Conservation (phyloP, 768 basidiomycete genomes). For the Ramaria sp. region DNA sequence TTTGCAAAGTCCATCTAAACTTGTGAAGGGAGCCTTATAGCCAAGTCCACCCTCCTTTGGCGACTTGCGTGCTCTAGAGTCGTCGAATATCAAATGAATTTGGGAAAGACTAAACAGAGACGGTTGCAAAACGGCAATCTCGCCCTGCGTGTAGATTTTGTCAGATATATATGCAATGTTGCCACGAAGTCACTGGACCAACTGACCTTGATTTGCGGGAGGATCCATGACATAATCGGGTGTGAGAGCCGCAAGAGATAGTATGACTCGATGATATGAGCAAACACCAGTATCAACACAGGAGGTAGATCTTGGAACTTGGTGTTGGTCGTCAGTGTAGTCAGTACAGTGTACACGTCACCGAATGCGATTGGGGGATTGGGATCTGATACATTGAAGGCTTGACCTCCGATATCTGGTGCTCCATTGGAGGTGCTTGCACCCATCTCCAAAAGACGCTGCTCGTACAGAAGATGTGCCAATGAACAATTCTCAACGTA, state of each 20-base stretch:
- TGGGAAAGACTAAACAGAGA: constrained; percentile 42
- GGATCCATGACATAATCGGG: constrained; percentile 18
- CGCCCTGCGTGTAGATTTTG: constrained; percentile 19
- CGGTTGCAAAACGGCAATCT: constrained; percentile 47
- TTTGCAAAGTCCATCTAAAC: constrained; percentile 45
- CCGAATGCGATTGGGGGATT: constrained; percentile 53
- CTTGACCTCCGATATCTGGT: constrained; percentile 66
- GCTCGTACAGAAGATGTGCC: constrained; percentile 66
- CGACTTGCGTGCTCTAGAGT: constrained; percentile 48
- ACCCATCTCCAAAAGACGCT: constrained; percentile 46
- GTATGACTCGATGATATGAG: constrained; percentile 46
- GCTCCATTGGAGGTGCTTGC: background rate
- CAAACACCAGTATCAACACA: constrained; percentile 53
- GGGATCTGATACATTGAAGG: constrained; percentile 56
- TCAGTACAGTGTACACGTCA: constrained; percentile 47
- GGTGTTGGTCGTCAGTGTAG: constrained; percentile 45
- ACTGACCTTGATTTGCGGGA: constrained; percentile 22
- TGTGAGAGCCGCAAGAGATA: constrained; percentile 38
- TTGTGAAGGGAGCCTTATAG: constrained; percentile 48
- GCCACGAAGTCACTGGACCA: background rate
- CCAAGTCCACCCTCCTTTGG: constrained; percentile 53
- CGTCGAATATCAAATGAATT: constrained; percentile 52
- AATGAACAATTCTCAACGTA: constrained; percentile 72
- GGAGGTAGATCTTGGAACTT: constrained; percentile 46
- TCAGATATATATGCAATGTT: constrained; percentile 20